phyloP scores from a whole-genome alignment of 176 grass and related monocot species.

The maize (Zea mays) region DNA sequence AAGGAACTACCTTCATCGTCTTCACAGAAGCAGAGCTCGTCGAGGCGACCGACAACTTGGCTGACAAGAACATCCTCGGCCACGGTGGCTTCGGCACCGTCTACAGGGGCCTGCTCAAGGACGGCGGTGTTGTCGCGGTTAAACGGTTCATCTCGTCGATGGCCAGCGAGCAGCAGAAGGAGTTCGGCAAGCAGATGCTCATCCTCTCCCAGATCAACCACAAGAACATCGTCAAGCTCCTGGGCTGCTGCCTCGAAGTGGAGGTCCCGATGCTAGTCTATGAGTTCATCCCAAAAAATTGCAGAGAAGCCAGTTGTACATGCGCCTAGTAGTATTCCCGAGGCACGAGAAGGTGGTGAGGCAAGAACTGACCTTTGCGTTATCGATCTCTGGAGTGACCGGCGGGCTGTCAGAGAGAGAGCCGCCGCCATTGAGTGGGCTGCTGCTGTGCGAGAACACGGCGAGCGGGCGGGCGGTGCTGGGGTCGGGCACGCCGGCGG shows the following conservation, averaged over 20 bases:
- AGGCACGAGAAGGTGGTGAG: too few relatives aligned
- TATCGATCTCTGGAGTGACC: too few relatives aligned
- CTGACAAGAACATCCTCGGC: slow-evolving; percentile 31
- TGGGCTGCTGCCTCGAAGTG: slow-evolving; percentile 43
- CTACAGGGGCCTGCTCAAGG: slow-evolving; percentile 34
- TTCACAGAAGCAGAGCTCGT: slow-evolving; percentile 41
- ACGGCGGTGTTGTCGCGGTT: not conserved
- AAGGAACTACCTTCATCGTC: slow-evolving; percentile 10
- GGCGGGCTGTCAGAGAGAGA: too few relatives aligned
- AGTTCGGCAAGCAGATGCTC: slow-evolving; percentile 44
- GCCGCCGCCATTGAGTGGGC: too few relatives aligned
- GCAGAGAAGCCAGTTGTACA: too few relatives aligned
- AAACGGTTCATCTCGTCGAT: slow-evolving; percentile 37
- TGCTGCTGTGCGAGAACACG: too few relatives aligned
- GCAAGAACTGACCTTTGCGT: too few relatives aligned
- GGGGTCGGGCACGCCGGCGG: too few relatives aligned
- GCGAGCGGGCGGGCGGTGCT: too few relatives aligned
- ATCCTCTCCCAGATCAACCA: slow-evolving; percentile 51
- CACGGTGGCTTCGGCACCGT: slow-evolving; percentile 28
- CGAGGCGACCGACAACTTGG: slow-evolving; percentile 39
- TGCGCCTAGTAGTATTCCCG: too few relatives aligned
- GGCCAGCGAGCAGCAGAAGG: slow-evolving; percentile 22
- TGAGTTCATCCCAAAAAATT: slow-evolving; percentile 41
- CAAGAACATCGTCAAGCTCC: slow-evolving; percentile 44
- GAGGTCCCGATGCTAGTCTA: slow-evolving; percentile 49